phyloP scores from a whole-genome alignment of 2,329 filamentous ascomycete species.

The Chaetomium sp. region DNA sequence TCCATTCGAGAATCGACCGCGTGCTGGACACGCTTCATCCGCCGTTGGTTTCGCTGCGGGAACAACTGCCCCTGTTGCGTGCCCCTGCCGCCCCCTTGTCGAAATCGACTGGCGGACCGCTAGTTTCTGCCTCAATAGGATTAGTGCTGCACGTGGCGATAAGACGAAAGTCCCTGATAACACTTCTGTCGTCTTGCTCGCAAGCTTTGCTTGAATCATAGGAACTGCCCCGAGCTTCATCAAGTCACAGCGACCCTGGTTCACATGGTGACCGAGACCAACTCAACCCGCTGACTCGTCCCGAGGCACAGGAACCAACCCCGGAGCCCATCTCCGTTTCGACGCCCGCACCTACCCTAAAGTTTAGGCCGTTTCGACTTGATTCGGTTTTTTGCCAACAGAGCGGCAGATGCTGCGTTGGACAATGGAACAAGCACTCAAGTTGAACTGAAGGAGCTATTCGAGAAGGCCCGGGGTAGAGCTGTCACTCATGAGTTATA shows the following conservation, averaged over 20 bases:
- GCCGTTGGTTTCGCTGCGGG: neutral
- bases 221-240: no score
- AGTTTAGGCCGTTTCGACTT: neutral
- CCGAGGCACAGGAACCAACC: no score
- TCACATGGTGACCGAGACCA: no score
- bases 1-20: constrained; percentile 10
- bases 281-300: no score
- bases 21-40: constrained; percentile 9
- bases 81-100: no score
- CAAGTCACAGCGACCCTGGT: no score
- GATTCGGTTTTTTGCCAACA: neutral
- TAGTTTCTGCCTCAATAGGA: neutral
- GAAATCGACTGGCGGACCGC: no score
- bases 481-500: no score
- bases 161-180: neutral
- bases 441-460: no score
- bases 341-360: neutral
- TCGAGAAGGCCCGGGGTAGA: no score
- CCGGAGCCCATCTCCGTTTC: no score
- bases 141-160: constrained; percentile 11
- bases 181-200: neutral
- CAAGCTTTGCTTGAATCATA: no score
- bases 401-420: neutral
- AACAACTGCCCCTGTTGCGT: neutral
- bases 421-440: neutral